Base-by-base conservation (phyloP, 306 rosid species). In the Abrus precatorius region DNA sequence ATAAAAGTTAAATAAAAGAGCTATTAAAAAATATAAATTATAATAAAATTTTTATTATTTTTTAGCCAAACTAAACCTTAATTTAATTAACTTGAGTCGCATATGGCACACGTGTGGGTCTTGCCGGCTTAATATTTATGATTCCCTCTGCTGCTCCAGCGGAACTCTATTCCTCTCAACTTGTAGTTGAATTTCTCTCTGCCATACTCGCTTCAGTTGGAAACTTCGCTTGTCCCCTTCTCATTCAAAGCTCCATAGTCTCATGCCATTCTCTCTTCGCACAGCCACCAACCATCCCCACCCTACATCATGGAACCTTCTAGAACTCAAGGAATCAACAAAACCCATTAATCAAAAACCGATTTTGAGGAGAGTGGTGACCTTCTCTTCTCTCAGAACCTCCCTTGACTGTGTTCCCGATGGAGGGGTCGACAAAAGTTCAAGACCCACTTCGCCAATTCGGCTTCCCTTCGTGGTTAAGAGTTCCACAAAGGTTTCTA, bases 391-490 rank as follows among this genome's bases (percentile, higher is more conserved):
- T 12, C 79, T 89, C 63, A 78, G 77, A 86, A 86, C 92, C 45
- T 82, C 86, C 3, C 72, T 87, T 27, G 90, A 84, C 40, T 84
- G 85, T 65, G 91, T 83, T 60, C 68, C 93, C 9, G 91, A 88
- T 77, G 90, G 88, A 64, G 65, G 85, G 72, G 57, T 83, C 2
- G 84, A 82, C 2, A 63, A 80, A 13, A 86, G 69, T 54, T 85
- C 82, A 3, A 68, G 36, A 20, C 71, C 79, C 52, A 4, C 63
- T 9, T 47, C 77, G 9, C 89, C 83, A 27, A 66, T 67, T 75
- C 92, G 72, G 11, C 86, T 91, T 11, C 98, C 93, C 13, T 89
- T 94, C 9, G 93, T 84, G 77, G 81, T 94, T 36, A 92, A 77
- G 30, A 81, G 88, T 49, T 75, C 98, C 13, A 89, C 88, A 6